These are phyloP conservation scores for Gossypium schwendimanii DNA, from an alignment of 441 rosid species.

Conservation along the genomic window DNA sequence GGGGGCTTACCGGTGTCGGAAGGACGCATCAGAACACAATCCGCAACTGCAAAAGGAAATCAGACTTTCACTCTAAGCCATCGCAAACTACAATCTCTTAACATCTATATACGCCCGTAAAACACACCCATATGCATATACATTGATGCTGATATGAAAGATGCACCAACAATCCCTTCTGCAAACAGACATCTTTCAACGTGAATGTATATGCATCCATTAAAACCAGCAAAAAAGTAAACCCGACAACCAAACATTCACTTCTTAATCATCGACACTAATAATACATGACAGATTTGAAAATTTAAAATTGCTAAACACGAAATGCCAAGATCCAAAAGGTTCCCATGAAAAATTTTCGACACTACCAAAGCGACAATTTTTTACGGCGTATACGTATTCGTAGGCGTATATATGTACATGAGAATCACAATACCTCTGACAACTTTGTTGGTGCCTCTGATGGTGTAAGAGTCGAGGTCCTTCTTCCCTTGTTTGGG, in stretches of 20 bases:
- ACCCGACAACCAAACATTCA: background rate
- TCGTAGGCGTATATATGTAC: background rate
- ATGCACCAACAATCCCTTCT: background rate
- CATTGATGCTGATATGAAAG: background rate
- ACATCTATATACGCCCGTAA: background rate
- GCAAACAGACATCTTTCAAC: slow-evolving; percentile 3
- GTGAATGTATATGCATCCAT: background rate
- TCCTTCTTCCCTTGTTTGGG: slow-evolving; percentile 45
- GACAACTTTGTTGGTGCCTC: slow-evolving; percentile 55
- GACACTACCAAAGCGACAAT: background rate
- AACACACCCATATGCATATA: background rate
- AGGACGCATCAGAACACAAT: slow-evolving; percentile 62
- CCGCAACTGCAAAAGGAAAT: slow-evolving; percentile 33
- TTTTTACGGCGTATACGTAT: background rate
- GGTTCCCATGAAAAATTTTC: background rate
- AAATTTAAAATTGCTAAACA: background rate
- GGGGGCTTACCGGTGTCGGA: slow-evolving; percentile 51
- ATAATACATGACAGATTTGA: background rate
- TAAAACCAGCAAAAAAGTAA: background rate
- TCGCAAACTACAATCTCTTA: background rate
- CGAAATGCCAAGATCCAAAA: background rate
- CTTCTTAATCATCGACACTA: background rate
- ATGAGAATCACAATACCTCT: slow-evolving; percentile 25
- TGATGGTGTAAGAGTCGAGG: slow-evolving; percentile 49
- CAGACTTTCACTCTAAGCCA: background rate